Percentiles rank a stretch among this genome's conserved stretches.
phyloP scores from a whole-genome alignment of 257 asterid species.

The Capsicum rhomboideum region DNA sequence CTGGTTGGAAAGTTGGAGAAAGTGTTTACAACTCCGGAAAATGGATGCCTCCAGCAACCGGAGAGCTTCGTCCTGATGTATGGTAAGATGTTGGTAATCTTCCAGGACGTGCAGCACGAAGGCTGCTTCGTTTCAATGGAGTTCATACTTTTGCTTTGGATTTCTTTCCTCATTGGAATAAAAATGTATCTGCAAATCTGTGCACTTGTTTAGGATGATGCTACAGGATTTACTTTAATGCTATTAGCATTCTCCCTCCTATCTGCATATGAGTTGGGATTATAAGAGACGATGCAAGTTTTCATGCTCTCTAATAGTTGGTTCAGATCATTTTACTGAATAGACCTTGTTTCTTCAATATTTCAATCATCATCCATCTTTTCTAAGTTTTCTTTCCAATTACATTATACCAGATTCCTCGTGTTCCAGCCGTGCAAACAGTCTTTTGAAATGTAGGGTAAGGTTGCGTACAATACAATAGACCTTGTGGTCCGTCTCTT shows the following conservation, averaged over 20 bases:
- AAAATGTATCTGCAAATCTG: conserved; percentile 26
- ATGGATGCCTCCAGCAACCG: conserved; percentile 98
- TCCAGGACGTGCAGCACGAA: neutral
- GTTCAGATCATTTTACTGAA: neutral
- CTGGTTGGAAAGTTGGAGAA: conserved; percentile 97
- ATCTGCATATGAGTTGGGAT: neutral
- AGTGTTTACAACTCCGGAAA: conserved; percentile 84
- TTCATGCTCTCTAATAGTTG: neutral
- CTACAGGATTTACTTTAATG: neutral
- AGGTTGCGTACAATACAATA: no score
- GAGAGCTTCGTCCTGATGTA: conserved; percentile 88
- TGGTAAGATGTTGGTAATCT: conserved; percentile 39
- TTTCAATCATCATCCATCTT: neutral
- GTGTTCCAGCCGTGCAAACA: no score
- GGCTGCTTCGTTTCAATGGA: neutral
- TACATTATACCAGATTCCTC: neutral
- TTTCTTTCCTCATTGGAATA: conserved; percentile 20
- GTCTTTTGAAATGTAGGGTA: no score
- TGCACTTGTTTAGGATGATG: conserved; percentile 2
- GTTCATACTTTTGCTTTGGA: conserved; percentile 5
- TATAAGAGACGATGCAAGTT: neutral
- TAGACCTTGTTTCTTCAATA: neutral
- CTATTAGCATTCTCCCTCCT: neutral
- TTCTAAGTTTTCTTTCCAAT: neutral
- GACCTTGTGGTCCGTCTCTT: no score